Conservation (phyloP, 305 asterid species). For the Fraxinus greggii region DNA sequence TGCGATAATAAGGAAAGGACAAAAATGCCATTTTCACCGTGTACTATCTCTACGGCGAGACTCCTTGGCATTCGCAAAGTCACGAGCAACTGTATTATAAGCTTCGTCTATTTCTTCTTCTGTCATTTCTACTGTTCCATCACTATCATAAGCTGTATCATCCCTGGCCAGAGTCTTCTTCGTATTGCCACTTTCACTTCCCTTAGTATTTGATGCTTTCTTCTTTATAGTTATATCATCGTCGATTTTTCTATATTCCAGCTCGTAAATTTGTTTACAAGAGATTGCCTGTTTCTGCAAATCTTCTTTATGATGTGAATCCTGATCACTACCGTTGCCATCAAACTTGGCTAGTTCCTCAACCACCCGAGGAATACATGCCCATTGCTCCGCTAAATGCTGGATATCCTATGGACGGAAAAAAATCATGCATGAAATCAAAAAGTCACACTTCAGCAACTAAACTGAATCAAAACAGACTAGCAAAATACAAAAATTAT, state of each 20-base stretch:
- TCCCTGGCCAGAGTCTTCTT: slow-evolving; percentile 24
- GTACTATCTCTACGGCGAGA: background rate
- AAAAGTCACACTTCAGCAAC: background rate
- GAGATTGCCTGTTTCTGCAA: slow-evolving; percentile 59
- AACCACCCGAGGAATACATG: slow-evolving; percentile 64
- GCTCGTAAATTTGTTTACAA: slow-evolving; percentile 71
- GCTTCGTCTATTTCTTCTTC: slow-evolving; percentile 86
- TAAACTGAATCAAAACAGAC: background rate
- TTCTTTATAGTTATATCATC: slow-evolving; percentile 26
- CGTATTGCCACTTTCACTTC: slow-evolving; percentile 8
- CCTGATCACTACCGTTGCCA: slow-evolving; percentile 15
- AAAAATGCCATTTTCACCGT: background rate
- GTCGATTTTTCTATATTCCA: slow-evolving; percentile 52
- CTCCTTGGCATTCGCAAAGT: slow-evolving; percentile 28
- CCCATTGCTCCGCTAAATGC: slow-evolving; percentile 67
- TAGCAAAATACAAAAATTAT: background rate
- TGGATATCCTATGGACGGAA: slow-evolving; percentile 45
- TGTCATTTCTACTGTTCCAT: slow-evolving; percentile 86
- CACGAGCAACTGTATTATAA: slow-evolving; percentile 42
- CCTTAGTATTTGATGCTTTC: slow-evolving; percentile 27
- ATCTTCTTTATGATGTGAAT: slow-evolving; percentile 43
- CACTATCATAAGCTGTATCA: slow-evolving; percentile 49
- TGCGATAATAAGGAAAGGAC: background rate
- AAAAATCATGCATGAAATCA: background rate
- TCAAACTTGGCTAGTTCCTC: slow-evolving; percentile 61